These are phyloP conservation scores for Trifolium dubium DNA, from an alignment of 306 rosid species.

Conservation along the genomic window DNA sequence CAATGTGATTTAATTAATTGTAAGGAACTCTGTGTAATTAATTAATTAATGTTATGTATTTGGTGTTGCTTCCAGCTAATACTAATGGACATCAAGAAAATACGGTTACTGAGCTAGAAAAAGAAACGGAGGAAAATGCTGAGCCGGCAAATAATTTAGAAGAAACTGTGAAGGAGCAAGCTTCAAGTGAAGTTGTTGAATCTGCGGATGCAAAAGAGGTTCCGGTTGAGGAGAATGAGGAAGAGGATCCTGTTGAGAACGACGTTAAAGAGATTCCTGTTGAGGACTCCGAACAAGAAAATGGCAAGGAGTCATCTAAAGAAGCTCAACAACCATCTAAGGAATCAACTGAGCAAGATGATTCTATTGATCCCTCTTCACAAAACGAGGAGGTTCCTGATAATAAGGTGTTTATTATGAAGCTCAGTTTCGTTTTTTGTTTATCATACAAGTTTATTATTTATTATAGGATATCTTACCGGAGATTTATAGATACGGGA, in stretches of 20 bases:
- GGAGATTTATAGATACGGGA: neutral
- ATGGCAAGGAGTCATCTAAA: constrained; percentile 49
- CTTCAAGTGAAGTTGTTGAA: constrained; percentile 42
- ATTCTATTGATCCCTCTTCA: constrained; percentile 31
- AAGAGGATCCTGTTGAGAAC: neutral
- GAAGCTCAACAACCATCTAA: constrained; percentile 45
- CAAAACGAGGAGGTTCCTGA: constrained; percentile 59
- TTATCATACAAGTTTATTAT: neutral
- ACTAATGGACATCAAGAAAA: constrained; percentile 71
- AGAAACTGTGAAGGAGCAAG: constrained; percentile 40
- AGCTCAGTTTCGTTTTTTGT: constrained; percentile 4
- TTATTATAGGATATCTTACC: neutral
- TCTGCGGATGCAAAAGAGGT: neutral
- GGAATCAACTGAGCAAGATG: constrained; percentile 51
- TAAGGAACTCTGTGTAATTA: neutral
- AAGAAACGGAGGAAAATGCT: constrained; percentile 46
- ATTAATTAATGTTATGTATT: constrained; percentile 8
- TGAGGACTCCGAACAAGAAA: constrained; percentile 50
- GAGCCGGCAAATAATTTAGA: constrained; percentile 18
- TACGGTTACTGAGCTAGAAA: constrained; percentile 35
- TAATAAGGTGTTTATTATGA: constrained; percentile 60
- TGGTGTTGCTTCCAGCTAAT: constrained; percentile 51
- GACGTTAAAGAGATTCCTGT: constrained; percentile 42
- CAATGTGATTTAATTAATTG: neutral
- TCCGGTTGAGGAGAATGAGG: neutral